Base-by-base conservation (phyloP, 179 eudicot species). In the Nepenthes alata region DNA sequence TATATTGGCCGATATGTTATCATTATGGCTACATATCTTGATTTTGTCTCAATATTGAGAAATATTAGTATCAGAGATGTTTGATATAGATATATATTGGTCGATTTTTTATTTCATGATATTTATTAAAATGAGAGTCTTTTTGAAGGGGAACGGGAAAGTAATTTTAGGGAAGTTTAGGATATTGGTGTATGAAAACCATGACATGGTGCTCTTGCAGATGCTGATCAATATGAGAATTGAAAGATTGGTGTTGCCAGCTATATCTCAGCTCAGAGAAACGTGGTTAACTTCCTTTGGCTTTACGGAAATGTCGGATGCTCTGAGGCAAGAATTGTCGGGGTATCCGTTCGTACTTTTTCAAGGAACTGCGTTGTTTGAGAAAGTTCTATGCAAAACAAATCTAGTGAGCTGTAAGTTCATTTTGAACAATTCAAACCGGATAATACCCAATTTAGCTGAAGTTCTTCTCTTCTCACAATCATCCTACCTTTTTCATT, bases 251-350 rank as follows among this genome's bases (percentile, higher is more conserved):
- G 80, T 79, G 10, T 71, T 79, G 58, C 83, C 83, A 44, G 83
- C 74, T 49, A 79, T 76, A 47, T 74, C 83, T 62, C 72, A 77
- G 73, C 74, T 79, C 15, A 73, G 71, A 48, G 61, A 76, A 47
- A 76, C 78, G 11, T 79, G 83, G 83, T 78, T 76, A 44, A 66
- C 77, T 14, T 62, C 77, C 11, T 79, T 79, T 65, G 80, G 76
- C 37, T 79, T 79, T 61, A 57, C 70, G 4, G 74, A 79, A 60
- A 76, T 79, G 75, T 66, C 77, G 59, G 62, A 61, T 53, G 35
- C 60, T 49, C 51, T 61, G 53, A 66, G 74, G 67, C 67, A 52
- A 56, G 78, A 76, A 62, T 65, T 79, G 8, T 53, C 60, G 41
- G 81, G 76, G 6, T 79, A 70, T 71, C 78, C 83, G 55, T 79